phyloP scores from a whole-genome alignment of 306 rosid genomes.

The Vigna angularis region DNA sequence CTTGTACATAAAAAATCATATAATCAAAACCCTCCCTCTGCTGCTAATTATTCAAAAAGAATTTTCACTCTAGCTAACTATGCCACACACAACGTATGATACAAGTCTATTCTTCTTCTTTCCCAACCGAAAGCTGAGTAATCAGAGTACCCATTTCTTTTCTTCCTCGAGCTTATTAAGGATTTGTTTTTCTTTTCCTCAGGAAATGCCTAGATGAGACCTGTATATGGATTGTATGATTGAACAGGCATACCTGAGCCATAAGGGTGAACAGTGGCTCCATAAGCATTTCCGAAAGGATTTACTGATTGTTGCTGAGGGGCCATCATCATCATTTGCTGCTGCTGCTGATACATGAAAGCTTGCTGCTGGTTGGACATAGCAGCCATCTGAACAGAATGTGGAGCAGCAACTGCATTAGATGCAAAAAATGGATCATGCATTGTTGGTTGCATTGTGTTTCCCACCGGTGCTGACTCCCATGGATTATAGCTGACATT shows the following conservation, averaged over 20 bases:
- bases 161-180: constrained; percentile 34
- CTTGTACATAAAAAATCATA: constrained; percentile 66
- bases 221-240: constrained; percentile 85
- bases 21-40: constrained; percentile 63
- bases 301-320: constrained; percentile 70
- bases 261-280: constrained; percentile 70
- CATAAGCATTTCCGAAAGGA: constrained; percentile 89
- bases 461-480: constrained; percentile 73
- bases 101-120: constrained; percentile 60
- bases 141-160: constrained; percentile 35
- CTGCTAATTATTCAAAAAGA: constrained; percentile 80
- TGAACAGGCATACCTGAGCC: constrained; percentile 93
- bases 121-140: constrained; percentile 43
- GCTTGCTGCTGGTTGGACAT: constrained; percentile 94
- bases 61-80: constrained; percentile 83
- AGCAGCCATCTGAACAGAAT: constrained; percentile 86
- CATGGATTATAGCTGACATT: constrained; percentile 94
- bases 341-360: constrained; percentile 82
- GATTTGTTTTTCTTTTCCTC: constrained; percentile 34
- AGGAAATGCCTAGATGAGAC: constrained; percentile 64
- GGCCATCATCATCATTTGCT: constrained; percentile 81
- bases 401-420: constrained; percentile 74
- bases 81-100: constrained; percentile 82
- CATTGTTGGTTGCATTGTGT: constrained; percentile 70
- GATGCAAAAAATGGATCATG: constrained; percentile 90